Conservation (phyloP, 345 rosid species). For the Bruguiera sexangula region DNA sequence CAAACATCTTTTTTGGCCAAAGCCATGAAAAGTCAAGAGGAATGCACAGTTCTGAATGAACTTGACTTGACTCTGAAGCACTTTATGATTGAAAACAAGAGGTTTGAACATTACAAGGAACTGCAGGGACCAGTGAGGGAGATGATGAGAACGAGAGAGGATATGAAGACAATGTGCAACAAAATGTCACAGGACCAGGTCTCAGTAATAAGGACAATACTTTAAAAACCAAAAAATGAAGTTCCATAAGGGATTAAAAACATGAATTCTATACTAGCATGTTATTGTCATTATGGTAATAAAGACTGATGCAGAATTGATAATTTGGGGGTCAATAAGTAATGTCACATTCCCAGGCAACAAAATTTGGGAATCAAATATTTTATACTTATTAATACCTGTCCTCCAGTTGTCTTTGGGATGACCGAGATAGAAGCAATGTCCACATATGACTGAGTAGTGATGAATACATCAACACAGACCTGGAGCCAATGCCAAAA, state of each 20-base stretch:
- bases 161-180: not conserved
- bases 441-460: slow-evolving; percentile 76
- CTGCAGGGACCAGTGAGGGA: not conserved
- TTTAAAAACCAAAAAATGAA: not conserved
- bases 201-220: not conserved
- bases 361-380: not conserved
- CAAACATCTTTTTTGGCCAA: no score
- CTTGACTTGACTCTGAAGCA: no score
- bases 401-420: slow-evolving; percentile 91
- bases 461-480: slow-evolving; percentile 78
- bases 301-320: not conserved
- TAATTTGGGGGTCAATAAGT: not conserved
- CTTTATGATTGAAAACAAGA: not conserved
- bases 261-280: no score
- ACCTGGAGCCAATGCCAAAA: slow-evolving; percentile 47
- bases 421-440: slow-evolving; percentile 78
- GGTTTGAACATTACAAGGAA: not conserved
- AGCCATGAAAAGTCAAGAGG: no score
- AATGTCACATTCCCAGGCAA: not conserved
- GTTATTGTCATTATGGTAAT: not conserved
- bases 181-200: not conserved
- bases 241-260: not conserved
- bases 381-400: slow-evolving; percentile 34
- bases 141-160: not conserved
- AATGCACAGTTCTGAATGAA: no score